phyloP scores from a whole-genome alignment of 345 rosid species.

The Sisymbrium altissimum region DNA sequence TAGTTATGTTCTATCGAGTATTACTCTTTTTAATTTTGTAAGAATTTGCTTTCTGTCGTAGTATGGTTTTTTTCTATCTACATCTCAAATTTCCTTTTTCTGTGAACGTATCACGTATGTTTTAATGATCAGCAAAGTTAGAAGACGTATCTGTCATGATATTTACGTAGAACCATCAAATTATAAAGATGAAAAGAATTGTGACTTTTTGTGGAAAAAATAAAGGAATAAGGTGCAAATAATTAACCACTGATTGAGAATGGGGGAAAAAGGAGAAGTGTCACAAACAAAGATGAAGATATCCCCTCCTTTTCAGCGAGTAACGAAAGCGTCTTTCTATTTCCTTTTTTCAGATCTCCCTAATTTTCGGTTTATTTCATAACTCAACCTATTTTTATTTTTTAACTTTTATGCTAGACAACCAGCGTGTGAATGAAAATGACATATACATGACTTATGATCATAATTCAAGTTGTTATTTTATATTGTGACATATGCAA shows the following conservation, averaged over 20 bases:
- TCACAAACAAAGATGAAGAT: constrained; percentile 26
- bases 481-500: constrained; percentile 4
- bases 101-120: not conserved
- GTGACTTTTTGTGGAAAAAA: not conserved
- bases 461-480: not conserved
- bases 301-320: constrained; percentile 25
- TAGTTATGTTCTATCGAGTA: not conserved
- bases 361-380: constrained; percentile 26
- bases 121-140: not conserved
- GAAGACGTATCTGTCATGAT: not conserved
- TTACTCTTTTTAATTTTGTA: too few relatives aligned
- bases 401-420: not conserved
- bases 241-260: constrained; percentile 28
- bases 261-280: constrained; percentile 5
- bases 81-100: fast-evolving
- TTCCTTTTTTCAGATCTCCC: not conserved
- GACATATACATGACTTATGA: constrained; percentile 19
- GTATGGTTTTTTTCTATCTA: not conserved
- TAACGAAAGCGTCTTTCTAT: not conserved
- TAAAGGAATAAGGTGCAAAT: constrained; percentile 2
- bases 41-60: too few relatives aligned
- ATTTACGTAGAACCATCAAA: not conserved
- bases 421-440: constrained; percentile 17
- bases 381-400: not conserved
- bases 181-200: not conserved